These are phyloP conservation scores for Aspergillus carbonarius DNA, from an alignment of 2,329 filamentous ascomycete genomes.

Conservation along the genomic window DNA sequence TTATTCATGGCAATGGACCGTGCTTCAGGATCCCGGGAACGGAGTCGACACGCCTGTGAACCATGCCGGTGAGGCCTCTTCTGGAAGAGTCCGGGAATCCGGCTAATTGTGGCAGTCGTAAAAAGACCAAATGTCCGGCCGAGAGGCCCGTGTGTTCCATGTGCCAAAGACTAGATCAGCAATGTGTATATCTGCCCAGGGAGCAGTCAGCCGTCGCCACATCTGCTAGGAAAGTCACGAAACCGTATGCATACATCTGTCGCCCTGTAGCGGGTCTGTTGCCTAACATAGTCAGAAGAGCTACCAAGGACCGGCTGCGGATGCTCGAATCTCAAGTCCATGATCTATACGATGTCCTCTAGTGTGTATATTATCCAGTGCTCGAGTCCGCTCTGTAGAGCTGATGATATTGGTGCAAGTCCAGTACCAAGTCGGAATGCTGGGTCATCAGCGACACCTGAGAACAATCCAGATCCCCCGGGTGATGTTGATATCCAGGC, in stretches of 20 bases:
- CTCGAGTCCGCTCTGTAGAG: not conserved
- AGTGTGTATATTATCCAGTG: not conserved
- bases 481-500: not conserved
- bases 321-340: not conserved
- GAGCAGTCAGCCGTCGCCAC: not conserved
- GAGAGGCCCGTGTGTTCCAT: slow-evolving; percentile 11
- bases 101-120: not conserved
- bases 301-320: not conserved
- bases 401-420: not conserved
- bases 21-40: not conserved
- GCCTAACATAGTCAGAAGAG: not conserved
- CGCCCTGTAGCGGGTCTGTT: not conserved
- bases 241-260: not conserved
- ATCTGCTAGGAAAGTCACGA: not conserved
- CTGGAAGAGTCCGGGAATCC: not conserved
- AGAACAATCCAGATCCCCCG: not conserved
- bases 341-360: not conserved
- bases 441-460: too few species aligned
- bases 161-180: slow-evolving; percentile 8
- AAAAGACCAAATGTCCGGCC: slow-evolving; percentile 12
- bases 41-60: slow-evolving; percentile 11
- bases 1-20: not conserved
- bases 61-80: slow-evolving; percentile 7
- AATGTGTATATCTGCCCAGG: slow-evolving; percentile 1
- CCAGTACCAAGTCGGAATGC: not conserved